Conservation (phyloP, 441 rosid genomes). For the Lepidium campestre region DNA sequence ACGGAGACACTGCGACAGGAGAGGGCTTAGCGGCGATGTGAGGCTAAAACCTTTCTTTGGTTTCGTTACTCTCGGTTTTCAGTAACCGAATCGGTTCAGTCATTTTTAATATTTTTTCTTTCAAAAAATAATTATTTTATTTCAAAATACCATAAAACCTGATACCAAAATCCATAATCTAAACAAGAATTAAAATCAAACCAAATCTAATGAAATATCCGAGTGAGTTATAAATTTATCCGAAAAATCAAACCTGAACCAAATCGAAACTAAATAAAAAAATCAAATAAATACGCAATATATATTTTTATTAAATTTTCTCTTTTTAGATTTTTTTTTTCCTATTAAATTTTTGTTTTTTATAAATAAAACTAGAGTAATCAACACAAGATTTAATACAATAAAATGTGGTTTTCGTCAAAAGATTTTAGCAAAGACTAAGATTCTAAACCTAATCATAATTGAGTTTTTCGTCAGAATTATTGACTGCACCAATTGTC, state of each 20-base stretch:
- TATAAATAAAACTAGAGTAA: neutral
- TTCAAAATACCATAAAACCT: too few species aligned
- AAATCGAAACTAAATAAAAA: too few species aligned
- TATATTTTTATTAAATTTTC: too few species aligned
- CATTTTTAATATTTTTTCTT: neutral
- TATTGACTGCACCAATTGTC: constrained; percentile 77
- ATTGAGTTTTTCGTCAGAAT: constrained; percentile 67
- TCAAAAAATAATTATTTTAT: too few species aligned
- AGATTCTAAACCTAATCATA: constrained; percentile 68
- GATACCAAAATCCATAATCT: too few species aligned
- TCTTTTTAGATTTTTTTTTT: too few species aligned
- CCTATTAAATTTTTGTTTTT: too few species aligned
- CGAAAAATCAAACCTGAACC: too few species aligned
- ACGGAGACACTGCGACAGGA: neutral
- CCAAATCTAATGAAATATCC: too few species aligned
- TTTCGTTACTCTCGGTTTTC: neutral
- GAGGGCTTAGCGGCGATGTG: constrained; percentile 9
- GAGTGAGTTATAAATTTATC: too few species aligned
- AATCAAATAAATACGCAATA: too few species aligned
- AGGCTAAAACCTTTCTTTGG: neutral
- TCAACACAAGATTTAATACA: neutral
- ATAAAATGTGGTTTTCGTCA: neutral
- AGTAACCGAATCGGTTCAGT: neutral
- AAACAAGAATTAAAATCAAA: too few species aligned
- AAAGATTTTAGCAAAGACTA: neutral